Evolutionary conservation across 1,284 basidiomycete genomes (phyloP), one percentile per base, ranked within the genome.

Genomic region (Neolentinus lepideus): DNA sequence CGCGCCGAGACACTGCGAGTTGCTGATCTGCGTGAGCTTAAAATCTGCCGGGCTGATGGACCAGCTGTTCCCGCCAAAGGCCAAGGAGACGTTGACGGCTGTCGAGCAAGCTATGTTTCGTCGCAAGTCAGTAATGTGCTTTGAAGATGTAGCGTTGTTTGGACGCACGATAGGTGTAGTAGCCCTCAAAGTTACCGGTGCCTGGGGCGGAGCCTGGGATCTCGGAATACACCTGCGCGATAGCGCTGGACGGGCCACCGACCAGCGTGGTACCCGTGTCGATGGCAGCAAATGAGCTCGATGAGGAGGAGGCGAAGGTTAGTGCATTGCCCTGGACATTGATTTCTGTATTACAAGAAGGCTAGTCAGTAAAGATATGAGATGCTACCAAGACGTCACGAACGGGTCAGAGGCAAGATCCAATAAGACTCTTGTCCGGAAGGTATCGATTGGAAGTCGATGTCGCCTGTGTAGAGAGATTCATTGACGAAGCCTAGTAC

Each of bases 1-100:
- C 3, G 79, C 77, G 46, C 82, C 82, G 24, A 83, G 69, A 64
- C 83, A 86, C 55, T 65, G 64, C 2, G 70, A 65, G 31, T 57
- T 61, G 43, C 61, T 66, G 55, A 71, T 65, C 63, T 51, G 60
- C 60, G 51, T 66, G 10, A 83, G 68, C 64, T 79, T 77, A 71
- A 85, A 80, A 65, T 84, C 81, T 21, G 68, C 66, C 11, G 77
- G 65, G 21, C 68, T 67, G 62, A 87, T 78, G 3, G 64, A 53
- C 69, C 69, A 71, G 8, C 59, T 59, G 38, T 66, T 51, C 35
- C 27, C 71, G 31, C 78, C 78, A 60, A 84, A 82, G 2, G 69
- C 71, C 22, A 84, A 27, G 31, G 56, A 27, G 43, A 62, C 56
- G 24, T 54, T 61, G 43, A 64, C 64, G 1, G 57, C 24, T 6